Percentiles rank a stretch among this genome's conserved stretches.
Evolutionary conservation across 177 flowering plant species (phyloP).

Genomic region (Vitis hybrid): DNA sequence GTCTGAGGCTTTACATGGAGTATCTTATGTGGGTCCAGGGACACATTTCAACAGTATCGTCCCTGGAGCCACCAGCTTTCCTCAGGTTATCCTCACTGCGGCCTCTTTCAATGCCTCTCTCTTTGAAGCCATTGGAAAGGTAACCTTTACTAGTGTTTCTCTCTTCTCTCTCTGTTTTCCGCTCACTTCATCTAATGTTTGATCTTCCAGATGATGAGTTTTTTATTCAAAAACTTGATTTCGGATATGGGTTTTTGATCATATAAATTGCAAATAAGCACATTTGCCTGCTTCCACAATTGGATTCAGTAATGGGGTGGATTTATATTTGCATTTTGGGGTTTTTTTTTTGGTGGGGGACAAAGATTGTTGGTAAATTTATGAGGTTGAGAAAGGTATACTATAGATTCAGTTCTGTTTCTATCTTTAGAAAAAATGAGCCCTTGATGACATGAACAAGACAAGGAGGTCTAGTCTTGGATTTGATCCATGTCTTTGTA

Average conservation of each 20-base stretch:
- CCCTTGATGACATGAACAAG: too few relatives aligned
- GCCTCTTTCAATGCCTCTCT: conserved; percentile 81
- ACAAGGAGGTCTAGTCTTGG: too few relatives aligned
- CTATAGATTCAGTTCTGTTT: too few relatives aligned
- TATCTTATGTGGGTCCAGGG: conserved; percentile 79
- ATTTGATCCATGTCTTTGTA: too few relatives aligned
- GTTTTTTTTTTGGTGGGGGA: too few relatives aligned
- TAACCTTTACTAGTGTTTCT: conserved; percentile 10
- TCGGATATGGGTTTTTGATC: not conserved
- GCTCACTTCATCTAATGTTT: not conserved
- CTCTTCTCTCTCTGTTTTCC: not conserved
- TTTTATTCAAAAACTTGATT: not conserved
- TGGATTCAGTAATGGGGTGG: too few relatives aligned
- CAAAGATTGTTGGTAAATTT: too few relatives aligned
- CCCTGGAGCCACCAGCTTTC: conserved; percentile 95
- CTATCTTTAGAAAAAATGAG: too few relatives aligned
- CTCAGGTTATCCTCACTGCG: conserved; percentile 77
- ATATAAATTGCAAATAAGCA: too few relatives aligned
- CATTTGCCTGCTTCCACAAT: too few relatives aligned
- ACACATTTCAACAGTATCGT: conserved; percentile 56
- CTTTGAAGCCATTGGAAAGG: conserved; percentile 88
- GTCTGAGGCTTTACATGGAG: conserved; percentile 98
- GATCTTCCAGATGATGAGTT: not conserved
- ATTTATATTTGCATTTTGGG: too few relatives aligned
- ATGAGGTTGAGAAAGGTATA: too few relatives aligned